Evolutionary conservation across 108 stramenopile genomes (phyloP).

Genomic region (Fistulifera solaris): DNA sequence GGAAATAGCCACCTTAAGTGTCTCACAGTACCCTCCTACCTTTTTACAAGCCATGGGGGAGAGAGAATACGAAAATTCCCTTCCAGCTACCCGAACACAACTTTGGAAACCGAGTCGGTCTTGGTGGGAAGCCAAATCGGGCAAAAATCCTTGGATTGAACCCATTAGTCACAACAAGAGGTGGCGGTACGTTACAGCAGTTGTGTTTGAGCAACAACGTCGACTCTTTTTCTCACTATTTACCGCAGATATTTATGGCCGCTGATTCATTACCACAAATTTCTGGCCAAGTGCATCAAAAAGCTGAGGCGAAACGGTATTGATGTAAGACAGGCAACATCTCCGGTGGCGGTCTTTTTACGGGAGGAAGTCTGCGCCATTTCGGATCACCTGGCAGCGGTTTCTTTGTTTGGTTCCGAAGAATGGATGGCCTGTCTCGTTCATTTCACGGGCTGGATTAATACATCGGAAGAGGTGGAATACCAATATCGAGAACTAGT

Average conservation of each 20-base stretch:
- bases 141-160: constrained; percentile 90
- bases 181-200: constrained; percentile 65
- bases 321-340: constrained; percentile 67
- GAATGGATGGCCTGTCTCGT: constrained; percentile 70
- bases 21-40: constrained; percentile 42
- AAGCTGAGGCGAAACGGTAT: constrained; percentile 84
- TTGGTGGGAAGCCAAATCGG: constrained; percentile 89
- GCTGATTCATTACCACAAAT: constrained; percentile 88
- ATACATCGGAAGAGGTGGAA: constrained; percentile 27
- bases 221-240: constrained; percentile 9
- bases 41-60: constrained; percentile 85
- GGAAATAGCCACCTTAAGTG: constrained; percentile 10
- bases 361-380: constrained; percentile 82
- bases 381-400: constrained; percentile 74
- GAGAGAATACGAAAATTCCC: constrained; percentile 47
- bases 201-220: neutral
- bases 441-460: constrained; percentile 68
- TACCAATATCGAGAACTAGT: constrained; percentile 34
- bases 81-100: constrained; percentile 47
- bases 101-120: constrained; percentile 83
- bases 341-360: constrained; percentile 72
- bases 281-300: constrained; percentile 82
- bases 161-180: constrained; percentile 80
- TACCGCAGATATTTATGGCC: constrained; percentile 79
- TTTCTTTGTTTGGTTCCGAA: constrained; percentile 76